Percentiles rank a stretch among this genome's conserved stretches.
These are phyloP conservation scores for Thelonectria rubi DNA, from an alignment of 2,329 filamentous ascomycete genomes.

Conservation along the genomic window DNA sequence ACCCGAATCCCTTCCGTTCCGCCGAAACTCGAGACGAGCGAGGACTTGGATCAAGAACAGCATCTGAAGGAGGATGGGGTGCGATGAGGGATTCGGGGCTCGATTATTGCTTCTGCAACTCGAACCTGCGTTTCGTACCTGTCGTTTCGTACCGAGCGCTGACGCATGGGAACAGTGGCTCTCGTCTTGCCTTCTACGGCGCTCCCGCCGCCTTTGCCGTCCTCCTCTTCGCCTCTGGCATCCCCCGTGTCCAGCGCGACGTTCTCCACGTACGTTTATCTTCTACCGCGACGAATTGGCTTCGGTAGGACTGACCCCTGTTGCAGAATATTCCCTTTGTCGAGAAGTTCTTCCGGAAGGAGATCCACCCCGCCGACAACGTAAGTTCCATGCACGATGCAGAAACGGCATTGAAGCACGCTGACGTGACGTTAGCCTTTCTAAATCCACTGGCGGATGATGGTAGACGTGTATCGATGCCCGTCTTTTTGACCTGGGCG, in stretches of 20 bases:
- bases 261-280: conserved; percentile 62
- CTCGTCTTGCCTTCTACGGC: conserved; percentile 64
- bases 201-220: conserved; percentile 66
- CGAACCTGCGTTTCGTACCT: neutral
- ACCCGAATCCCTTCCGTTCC: conserved; percentile 34
- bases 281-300: neutral
- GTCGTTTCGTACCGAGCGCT: conserved; percentile 18
- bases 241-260: conserved; percentile 68
- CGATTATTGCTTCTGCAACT: neutral
- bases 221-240: conserved; percentile 69
- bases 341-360: conserved; percentile 60
- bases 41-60: conserved; percentile 12
- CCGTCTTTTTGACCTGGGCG: conserved; percentile 34
- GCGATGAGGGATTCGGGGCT: neutral
- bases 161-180: conserved; percentile 52
- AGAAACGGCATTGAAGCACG: neutral
- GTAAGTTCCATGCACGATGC: conserved; percentile 53
- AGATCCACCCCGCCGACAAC: conserved; percentile 69
- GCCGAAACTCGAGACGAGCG: conserved; percentile 22
- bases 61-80: neutral
- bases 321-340: conserved; percentile 65
- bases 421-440: conserved; percentile 50
- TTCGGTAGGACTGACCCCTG: conserved; percentile 36
- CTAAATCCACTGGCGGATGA: conserved; percentile 46
- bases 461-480: conserved; percentile 44